Evolutionary conservation across 306 rosid species (phyloP).

Genomic region (Medicago ruthenica): DNA sequence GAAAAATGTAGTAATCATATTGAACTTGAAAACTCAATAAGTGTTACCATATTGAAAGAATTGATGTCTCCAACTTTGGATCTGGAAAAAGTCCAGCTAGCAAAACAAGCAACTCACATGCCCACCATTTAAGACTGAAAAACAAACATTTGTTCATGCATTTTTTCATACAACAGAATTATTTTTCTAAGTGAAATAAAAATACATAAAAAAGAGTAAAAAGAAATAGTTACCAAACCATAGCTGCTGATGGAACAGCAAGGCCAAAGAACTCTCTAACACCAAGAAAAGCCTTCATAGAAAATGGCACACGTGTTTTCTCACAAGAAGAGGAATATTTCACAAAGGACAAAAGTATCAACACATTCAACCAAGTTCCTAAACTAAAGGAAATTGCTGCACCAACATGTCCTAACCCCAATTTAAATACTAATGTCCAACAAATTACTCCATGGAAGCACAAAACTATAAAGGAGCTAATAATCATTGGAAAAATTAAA

Average conservation of each 20-base stretch:
- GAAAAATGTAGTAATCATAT: neutral
- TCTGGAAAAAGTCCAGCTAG: constrained; percentile 64
- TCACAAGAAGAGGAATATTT: constrained; percentile 56
- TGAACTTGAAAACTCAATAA: neutral
- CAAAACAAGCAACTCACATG: constrained; percentile 63
- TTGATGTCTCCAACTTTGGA: constrained; percentile 72
- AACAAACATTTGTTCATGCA: neutral
- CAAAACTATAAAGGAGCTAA: constrained; percentile 48
- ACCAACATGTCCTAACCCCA: constrained; percentile 53
- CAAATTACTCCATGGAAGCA: constrained; percentile 54
- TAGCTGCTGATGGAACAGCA: constrained; percentile 70
- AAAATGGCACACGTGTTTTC: constrained; percentile 48
- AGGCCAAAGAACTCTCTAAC: constrained; percentile 49
- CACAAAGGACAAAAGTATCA: constrained; percentile 43
- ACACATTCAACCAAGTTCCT: constrained; percentile 62
- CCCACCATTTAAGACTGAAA: constrained; percentile 74
- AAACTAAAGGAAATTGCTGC: constrained; percentile 60
- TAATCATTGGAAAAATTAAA: constrained; percentile 54
- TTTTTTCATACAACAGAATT: neutral
- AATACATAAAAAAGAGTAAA: neutral
- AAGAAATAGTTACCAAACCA: constrained; percentile 62
- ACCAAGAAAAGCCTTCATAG: constrained; percentile 44
- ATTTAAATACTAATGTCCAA: constrained; percentile 60
- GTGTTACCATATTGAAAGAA: constrained; percentile 70
- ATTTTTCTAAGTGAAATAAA: neutral